phyloP scores from a whole-genome alignment of 2,329 filamentous ascomycete genomes.

The Fusarium pseudocircinatum region DNA sequence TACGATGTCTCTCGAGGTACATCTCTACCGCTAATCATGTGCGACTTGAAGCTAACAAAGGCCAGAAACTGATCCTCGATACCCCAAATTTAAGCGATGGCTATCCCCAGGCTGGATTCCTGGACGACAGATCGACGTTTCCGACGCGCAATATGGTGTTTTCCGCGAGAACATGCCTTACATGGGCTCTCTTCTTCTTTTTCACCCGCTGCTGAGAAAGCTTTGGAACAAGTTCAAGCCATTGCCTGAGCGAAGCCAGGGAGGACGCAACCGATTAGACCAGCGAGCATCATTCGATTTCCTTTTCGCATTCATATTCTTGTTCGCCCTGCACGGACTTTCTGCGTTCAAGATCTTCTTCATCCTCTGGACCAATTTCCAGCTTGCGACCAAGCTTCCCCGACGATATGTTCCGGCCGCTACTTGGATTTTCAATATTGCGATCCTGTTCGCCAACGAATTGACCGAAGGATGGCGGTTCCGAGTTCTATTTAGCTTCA shows the following conservation, averaged over 20 bases:
- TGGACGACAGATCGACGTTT: constrained; percentile 90
- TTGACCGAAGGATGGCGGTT: constrained; percentile 80
- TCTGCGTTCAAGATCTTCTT: constrained; percentile 83
- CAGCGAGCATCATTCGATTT: constrained; percentile 85
- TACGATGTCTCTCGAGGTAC: constrained; percentile 85
- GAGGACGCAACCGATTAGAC: constrained; percentile 67
- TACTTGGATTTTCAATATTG: constrained; percentile 92
- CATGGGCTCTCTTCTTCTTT: constrained; percentile 75
- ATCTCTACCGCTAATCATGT: constrained; percentile 38
- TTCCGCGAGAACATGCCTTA: constrained; percentile 90
- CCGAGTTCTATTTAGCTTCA: constrained; percentile 65
- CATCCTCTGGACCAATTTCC: constrained; percentile 86
- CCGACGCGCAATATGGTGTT: constrained; percentile 85
- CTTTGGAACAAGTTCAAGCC: constrained; percentile 70
- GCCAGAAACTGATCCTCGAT: constrained; percentile 82
- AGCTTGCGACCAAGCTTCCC: constrained; percentile 77
- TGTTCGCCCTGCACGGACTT: constrained; percentile 83
- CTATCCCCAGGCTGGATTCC: constrained; percentile 90
- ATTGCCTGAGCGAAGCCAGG: constrained; percentile 47
- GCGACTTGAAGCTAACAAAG: constrained; percentile 20
- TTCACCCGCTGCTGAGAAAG: constrained; percentile 82
- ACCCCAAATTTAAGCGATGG: constrained; percentile 74
- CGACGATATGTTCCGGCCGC: constrained; percentile 74
- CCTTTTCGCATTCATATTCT: constrained; percentile 80
- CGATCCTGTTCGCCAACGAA: constrained; percentile 89